These are phyloP conservation scores for Dissophora globulifera DNA, from an alignment of 192 early-diverging fungal genomes.

Conservation along the genomic window DNA sequence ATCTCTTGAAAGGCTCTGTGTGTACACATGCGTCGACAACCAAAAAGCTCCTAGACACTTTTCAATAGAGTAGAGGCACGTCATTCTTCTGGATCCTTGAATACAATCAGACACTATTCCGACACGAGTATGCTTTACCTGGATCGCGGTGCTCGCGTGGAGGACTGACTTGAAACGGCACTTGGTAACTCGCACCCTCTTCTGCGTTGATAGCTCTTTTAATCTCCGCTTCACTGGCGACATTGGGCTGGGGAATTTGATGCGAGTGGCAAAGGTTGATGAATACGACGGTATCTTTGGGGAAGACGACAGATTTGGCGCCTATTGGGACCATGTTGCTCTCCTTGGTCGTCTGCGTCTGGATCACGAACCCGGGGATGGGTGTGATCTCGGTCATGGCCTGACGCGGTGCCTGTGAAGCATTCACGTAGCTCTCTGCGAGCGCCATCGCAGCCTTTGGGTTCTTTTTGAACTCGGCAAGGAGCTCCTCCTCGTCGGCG, in stretches of 20 bases:
- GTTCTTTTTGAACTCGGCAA: slow-evolving; percentile 52
- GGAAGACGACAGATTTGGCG: slow-evolving; percentile 36
- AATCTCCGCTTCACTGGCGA: slow-evolving; percentile 72
- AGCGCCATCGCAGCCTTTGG: slow-evolving; percentile 52
- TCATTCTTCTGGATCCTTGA: too few relatives aligned
- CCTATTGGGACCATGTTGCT: slow-evolving; percentile 13
- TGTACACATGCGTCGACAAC: slow-evolving; percentile 79
- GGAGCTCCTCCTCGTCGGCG: slow-evolving; percentile 41
- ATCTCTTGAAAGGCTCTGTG: slow-evolving; percentile 62
- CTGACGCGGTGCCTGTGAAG: slow-evolving; percentile 36
- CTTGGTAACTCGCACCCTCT: slow-evolving; percentile 66
- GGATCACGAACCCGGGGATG: slow-evolving; percentile 65
- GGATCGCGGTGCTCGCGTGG: slow-evolving; percentile 63
- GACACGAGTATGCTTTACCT: slow-evolving; percentile 41
- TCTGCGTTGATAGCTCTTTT: slow-evolving; percentile 68
- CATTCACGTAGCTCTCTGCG: slow-evolving; percentile 24
- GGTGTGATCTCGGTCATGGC: slow-evolving; percentile 57
- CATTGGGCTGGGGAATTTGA: slow-evolving; percentile 63
- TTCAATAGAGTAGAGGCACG: too few relatives aligned
- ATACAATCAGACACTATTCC: too few relatives aligned
- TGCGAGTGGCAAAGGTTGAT: slow-evolving; percentile 73
- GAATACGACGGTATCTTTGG: slow-evolving; percentile 60
- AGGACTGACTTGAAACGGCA: slow-evolving; percentile 69
- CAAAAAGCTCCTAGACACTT: slow-evolving; percentile 57
- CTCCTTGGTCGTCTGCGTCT: slow-evolving; percentile 47